Conservation (phyloP, 495 filamentous ascomycete genomes). For the Viridothelium virens region DNA sequence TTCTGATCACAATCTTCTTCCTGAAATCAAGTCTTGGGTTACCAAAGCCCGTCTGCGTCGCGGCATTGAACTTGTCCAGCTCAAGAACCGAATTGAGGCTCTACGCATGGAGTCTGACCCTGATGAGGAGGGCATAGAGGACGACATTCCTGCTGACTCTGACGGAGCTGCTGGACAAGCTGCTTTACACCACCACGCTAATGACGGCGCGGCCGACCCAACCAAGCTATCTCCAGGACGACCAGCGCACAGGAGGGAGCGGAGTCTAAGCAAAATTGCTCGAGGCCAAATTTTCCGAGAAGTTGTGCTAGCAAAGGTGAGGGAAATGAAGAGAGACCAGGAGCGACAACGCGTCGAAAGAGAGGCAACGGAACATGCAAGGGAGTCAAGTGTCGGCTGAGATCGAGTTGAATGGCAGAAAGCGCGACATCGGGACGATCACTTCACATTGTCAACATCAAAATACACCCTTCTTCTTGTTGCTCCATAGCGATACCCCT, state of each 20-base stretch:
- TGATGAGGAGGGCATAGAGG: conserved; percentile 57
- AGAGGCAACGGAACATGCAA: conserved; percentile 19
- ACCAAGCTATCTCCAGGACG: conserved; percentile 15
- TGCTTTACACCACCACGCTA: conserved; percentile 25
- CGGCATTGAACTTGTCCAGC: conserved; percentile 94
- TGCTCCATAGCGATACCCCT: conserved; percentile 3
- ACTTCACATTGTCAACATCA: neutral
- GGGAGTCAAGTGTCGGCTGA: neutral
- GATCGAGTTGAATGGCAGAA: neutral
- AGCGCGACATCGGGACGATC: neutral
- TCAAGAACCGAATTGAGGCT: conserved; percentile 92
- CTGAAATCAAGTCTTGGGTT: conserved; percentile 92
- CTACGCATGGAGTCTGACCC: conserved; percentile 95
- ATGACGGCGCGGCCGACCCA: conserved; percentile 17
- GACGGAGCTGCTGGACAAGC: conserved; percentile 34
- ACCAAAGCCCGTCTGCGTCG: conserved; percentile 82
- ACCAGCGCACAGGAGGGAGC: conserved; percentile 44
- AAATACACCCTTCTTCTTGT: neutral
- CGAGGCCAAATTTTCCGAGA: conserved; percentile 92
- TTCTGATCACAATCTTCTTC: conserved; percentile 90
- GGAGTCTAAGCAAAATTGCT: conserved; percentile 64
- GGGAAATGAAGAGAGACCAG: conserved; percentile 76
- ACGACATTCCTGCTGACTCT: conserved; percentile 56
- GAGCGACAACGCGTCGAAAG: conserved; percentile 40
- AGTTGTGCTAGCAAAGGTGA: conserved; percentile 93